Base-by-base conservation (phyloP, 768 basidiomycete genomes). In the Lactarius vividus region DNA sequence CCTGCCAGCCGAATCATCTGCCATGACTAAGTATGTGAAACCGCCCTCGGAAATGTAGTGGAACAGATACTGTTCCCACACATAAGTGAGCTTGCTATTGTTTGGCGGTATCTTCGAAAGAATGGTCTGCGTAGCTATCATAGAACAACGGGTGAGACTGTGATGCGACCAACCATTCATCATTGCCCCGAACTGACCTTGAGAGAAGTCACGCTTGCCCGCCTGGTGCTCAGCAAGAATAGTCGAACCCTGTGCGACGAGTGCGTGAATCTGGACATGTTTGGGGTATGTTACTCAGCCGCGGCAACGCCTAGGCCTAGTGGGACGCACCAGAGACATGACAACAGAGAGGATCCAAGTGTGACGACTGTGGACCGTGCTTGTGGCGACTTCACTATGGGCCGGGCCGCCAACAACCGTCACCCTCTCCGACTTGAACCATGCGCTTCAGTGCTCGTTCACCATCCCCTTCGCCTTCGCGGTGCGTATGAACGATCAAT, bases 81-180 rank as follows among this genome's bases (percentile, higher is more conserved):
- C 91, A 82, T 94, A 93, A 63, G 88, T 88, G 63, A 89, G 79
- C 76, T 91, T 91, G 79, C 88, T 89, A 75, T 79, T 73, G 61
- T 94, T 94, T 4, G 93, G 95, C 1, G 96, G 95, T 74, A 99
- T 98, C 82, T 96, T 96, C 55, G 88, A 89, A 42, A 99, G 81
- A 70, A 98, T 97, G 1, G 89, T 93, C 72, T 92, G 86, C 1
- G 88, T 90, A 20, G 92, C 92, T 92, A 11, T 39, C 37, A n/a
- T 42, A 70, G n/a, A 3, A 35, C 15, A 57, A 66, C 39, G 29
- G 20, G 13, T 61, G 33, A 39, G 39, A 54, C 5, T 18, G 28
- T 29, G 49, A 31, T 57, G 40, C 56, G 57, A 59, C 61, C 37
- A 39, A 39, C 15, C 15, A 39, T 39, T 39, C 37, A 39, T 39